Evolutionary conservation across 2,329 filamentous ascomycete genomes (phyloP).

Genomic region (Sporothrix curviconia): DNA sequence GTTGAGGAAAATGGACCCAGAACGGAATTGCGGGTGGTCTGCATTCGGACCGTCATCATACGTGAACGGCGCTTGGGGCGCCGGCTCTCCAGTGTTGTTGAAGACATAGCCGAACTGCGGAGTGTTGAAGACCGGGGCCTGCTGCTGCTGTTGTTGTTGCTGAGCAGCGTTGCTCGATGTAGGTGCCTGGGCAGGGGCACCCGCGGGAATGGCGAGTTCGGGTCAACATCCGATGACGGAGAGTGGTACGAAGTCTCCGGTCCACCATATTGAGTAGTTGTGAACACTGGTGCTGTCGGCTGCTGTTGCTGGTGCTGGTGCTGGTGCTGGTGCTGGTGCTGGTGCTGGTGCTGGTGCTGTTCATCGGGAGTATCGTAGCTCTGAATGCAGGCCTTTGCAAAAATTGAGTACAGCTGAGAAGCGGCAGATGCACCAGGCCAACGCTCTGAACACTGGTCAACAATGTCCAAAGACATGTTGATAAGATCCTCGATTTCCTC

Average conservation of each 20-base stretch:
- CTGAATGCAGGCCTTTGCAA: slow-evolving; percentile 78
- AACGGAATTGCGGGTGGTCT: slow-evolving; percentile 48
- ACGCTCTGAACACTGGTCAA: slow-evolving; percentile 72
- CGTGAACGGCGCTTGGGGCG: slow-evolving; percentile 21
- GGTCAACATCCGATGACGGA: slow-evolving; percentile 42
- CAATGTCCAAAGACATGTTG: slow-evolving; percentile 66
- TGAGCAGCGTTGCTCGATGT: slow-evolving; percentile 7
- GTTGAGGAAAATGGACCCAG: slow-evolving; percentile 60
- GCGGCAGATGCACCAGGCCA: slow-evolving; percentile 90
- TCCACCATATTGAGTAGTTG: slow-evolving; percentile 17
- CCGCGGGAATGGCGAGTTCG: slow-evolving; percentile 42
- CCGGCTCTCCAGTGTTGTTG: slow-evolving; percentile 46
- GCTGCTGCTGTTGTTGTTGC: slow-evolving; percentile 26
- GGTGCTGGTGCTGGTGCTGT: slow-evolving; percentile 22
- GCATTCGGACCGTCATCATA: slow-evolving; percentile 27
- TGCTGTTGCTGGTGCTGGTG: slow-evolving; percentile 11
- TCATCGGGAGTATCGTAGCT: slow-evolving; percentile 65
- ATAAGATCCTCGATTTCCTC: slow-evolving; percentile 73
- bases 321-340: slow-evolving; percentile 18
- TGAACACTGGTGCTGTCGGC: slow-evolving; percentile 22
- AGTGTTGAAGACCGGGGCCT: slow-evolving; percentile 36
- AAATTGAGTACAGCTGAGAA: slow-evolving; percentile 76
- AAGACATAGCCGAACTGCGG: slow-evolving; percentile 56
- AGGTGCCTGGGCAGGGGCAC: slow-evolving; percentile 28
- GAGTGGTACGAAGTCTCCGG: slow-evolving; percentile 32